Evolutionary conservation across 2,329 filamentous ascomycete genomes (phyloP), one percentile per base, ranked within the genome.

Genomic region (Rutstroemia sydowiana): DNA sequence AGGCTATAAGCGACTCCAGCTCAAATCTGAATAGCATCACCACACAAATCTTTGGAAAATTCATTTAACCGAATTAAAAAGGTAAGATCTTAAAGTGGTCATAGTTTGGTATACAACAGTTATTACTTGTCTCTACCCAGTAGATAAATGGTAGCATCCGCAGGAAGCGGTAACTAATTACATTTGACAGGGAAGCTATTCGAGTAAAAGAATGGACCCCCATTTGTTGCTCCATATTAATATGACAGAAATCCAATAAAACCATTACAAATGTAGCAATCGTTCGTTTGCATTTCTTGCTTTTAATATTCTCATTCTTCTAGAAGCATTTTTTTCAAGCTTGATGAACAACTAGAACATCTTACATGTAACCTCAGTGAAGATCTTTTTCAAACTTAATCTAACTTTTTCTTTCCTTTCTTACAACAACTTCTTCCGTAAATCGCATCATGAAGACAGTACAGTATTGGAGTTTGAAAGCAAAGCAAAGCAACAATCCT

Each of bases 121-220:
- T n/a, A n/a, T n/a, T n/a, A n/a, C n/a, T n/a, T n/a, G n/a, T n/a
- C n/a, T n/a, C n/a, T n/a, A n/a, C n/a, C n/a, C n/a, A n/a, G n/a
- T n/a, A n/a, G n/a, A n/a, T n/a, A 26, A 26, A 34, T 20, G 41
- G 48, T 51, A 46, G 26, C 41, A 51, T 51, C 41, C 48, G 41
- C 41, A 51, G 41, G 48, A 51, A 46, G 48, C 48, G 41, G 48
- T 42, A 46, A 31, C 41, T 51, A 51, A 51, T 45, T 26, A 34
- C 30, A 45, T 21, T 46, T 37, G 32, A 51, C 48, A 44, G 39
- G 47, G 14, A 36, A 30, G 18, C 41, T 21, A 43, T 30, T 41
- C 32, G 10, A 32, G 34, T 20, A 39, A 39, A 14, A 40, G 21
- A 45, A 31, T 20, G 23, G 32, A 31, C 32, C 32, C 41, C 41